Evolutionary conservation across 768 basidiomycete genomes (phyloP).

Genomic region (Tephrocybe sp.): DNA sequence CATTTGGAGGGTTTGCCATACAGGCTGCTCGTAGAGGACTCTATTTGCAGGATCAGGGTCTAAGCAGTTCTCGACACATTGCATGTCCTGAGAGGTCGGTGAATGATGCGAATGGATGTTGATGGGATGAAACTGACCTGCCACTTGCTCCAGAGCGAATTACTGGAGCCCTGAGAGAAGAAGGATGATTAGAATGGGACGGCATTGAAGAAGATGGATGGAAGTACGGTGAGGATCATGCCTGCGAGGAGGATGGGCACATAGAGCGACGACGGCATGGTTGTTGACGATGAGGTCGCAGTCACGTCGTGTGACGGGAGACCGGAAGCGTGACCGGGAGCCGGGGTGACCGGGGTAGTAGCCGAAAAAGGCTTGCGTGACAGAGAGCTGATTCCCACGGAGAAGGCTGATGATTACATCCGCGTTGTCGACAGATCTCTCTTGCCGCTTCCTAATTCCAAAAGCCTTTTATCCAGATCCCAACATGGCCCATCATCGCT

Average conservation of each 20-base stretch:
- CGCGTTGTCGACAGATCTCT: conserved; percentile 32
- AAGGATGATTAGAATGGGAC: too few relatives aligned
- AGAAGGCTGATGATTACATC: conserved; percentile 31
- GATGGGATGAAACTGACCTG: conserved; percentile 46
- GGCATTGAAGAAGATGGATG: too few relatives aligned
- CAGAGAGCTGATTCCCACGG: conserved; percentile 25
- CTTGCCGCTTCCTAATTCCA: conserved; percentile 34
- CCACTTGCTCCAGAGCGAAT: conserved; percentile 82
- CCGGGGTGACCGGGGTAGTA: conserved; percentile 11
- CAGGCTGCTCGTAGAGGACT: conserved; percentile 90
- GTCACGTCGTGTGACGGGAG: conserved; percentile 4
- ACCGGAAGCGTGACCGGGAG: conserved; percentile 16
- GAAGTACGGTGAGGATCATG: conserved; percentile 94
- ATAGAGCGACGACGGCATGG: conserved; percentile 67
- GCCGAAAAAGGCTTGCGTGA: conserved; percentile 18
- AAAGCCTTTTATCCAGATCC: conserved; percentile 43
- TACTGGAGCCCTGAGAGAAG: conserved; percentile 76
- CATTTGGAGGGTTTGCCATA: conserved; percentile 91
- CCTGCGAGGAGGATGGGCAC: conserved; percentile 82
- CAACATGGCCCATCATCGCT: conserved; percentile 25
- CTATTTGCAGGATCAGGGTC: conserved; percentile 57
- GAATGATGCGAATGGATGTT: conserved; percentile 3
- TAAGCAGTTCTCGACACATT: conserved; percentile 93
- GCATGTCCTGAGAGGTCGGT: conserved; percentile 70
- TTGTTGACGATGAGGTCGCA: conserved; percentile 15